Evolutionary conservation across 768 basidiomycete genomes (phyloP).

Genomic region (Leccinellum luteum): DNA sequence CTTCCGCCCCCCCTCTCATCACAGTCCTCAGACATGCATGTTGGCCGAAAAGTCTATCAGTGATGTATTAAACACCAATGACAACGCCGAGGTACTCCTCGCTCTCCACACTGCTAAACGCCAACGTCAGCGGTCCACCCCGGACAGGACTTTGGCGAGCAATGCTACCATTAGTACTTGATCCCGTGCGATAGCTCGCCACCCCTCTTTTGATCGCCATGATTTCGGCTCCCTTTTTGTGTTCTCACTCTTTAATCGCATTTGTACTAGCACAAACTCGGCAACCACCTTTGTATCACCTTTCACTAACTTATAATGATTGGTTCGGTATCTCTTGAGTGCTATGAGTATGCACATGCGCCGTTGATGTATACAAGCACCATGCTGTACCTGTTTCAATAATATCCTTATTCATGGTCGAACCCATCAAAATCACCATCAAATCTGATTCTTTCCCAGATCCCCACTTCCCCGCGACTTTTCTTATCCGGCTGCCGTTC

Average conservation of each 20-base stretch:
- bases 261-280: conserved; percentile 22
- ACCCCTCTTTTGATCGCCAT: not conserved
- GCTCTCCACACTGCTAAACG: conserved; percentile 49
- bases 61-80: conserved; percentile 63
- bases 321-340: not conserved
- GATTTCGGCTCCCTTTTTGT: not conserved
- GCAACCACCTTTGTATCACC: conserved; percentile 24
- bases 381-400: not conserved
- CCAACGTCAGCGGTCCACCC: conserved; percentile 8
- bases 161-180: conserved; percentile 26
- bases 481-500: not conserved
- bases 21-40: conserved; percentile 53
- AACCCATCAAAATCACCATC: not conserved
- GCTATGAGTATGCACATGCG: conserved; percentile 9
- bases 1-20: not conserved
- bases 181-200: conserved; percentile 2
- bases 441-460: not conserved
- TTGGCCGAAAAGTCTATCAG: conserved; percentile 70
- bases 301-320: conserved; percentile 19
- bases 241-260: conserved; percentile 10
- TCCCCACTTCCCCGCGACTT: not conserved
- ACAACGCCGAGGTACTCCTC: conserved; percentile 65
- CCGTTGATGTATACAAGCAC: not conserved
- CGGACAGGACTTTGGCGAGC: conserved; percentile 15
- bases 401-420: not conserved